These are phyloP conservation scores for Dipodascus geniculatus DNA, from an alignment of 805 yeast species.

Conservation along the genomic window DNA sequence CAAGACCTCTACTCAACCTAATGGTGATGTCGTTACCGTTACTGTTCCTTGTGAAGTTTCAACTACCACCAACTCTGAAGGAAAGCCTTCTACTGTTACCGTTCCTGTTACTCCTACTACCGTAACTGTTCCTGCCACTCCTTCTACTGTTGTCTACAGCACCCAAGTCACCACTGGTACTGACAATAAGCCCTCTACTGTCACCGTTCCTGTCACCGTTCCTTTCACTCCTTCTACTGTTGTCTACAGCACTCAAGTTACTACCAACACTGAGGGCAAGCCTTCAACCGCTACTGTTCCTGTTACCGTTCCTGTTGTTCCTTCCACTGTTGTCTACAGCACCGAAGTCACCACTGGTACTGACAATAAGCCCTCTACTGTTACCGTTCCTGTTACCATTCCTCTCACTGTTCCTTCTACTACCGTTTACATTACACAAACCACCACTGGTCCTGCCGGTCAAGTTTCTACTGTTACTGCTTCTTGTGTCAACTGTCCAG, in stretches of 20 bases:
- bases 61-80: background rate
- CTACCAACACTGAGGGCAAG: background rate
- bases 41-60: slow-evolving; percentile 2
- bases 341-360: slow-evolving; percentile 4
- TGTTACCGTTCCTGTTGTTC: slow-evolving; percentile 7
- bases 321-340: slow-evolving; percentile 7
- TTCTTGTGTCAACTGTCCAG: slow-evolving; percentile 7
- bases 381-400: slow-evolving; percentile 3
- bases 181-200: background rate
- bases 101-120: slow-evolving; percentile 7
- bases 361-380: background rate
- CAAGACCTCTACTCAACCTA: background rate
- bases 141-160: slow-evolving; percentile 3
- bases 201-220: slow-evolving; percentile 5
- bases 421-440: background rate
- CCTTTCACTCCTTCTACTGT: too few species aligned
- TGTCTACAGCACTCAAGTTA: too few species aligned
- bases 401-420: background rate
- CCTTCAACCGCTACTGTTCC: slow-evolving; percentile 4
- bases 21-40: slow-evolving; percentile 1
- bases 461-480: slow-evolving; percentile 5
- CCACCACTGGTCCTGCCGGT: slow-evolving; percentile 1
- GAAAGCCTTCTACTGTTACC: background rate
- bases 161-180: slow-evolving; percentile 4
- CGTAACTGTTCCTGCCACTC: slow-evolving; percentile 10